phyloP scores from a whole-genome alignment of 2,329 filamentous ascomycete species.

The Aphanoascus verrucosus region DNA sequence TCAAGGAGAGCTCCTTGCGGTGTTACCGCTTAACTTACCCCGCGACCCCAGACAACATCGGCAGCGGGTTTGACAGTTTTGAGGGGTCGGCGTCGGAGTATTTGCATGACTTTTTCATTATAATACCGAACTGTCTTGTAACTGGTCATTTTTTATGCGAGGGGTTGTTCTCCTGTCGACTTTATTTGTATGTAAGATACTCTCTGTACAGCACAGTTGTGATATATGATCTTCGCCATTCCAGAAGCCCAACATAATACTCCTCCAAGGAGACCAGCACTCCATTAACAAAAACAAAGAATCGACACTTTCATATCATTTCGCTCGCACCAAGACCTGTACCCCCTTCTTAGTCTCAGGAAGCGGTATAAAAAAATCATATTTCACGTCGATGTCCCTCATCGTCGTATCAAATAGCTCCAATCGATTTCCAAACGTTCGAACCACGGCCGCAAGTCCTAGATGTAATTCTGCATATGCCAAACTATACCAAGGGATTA shows the following conservation, averaged over 20 bases:
- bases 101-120: no score
- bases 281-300: neutral
- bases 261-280: no score
- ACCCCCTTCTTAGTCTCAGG: conserved; percentile 7
- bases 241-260: no score
- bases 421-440: conserved; percentile 11
- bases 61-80: no score
- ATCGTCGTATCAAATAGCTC: conserved; percentile 13
- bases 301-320: neutral
- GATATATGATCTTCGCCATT: no score
- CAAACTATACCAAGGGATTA: conserved; percentile 11
- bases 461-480: conserved; percentile 16
- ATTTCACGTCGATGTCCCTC: conserved; percentile 19
- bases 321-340: conserved; percentile 4
- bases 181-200: neutral
- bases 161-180: neutral
- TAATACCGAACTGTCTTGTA: no score
- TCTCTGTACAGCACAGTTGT: neutral
- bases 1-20: no score
- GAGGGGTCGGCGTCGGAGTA: no score
- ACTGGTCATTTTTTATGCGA: no score
- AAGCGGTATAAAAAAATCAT: conserved; percentile 14
- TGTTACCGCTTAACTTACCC: no score
- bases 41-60: no score
- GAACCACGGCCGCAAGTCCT: conserved; percentile 10